Conservation (phyloP, 768 basidiomycete species). For the Wakefieldia striispora region DNA sequence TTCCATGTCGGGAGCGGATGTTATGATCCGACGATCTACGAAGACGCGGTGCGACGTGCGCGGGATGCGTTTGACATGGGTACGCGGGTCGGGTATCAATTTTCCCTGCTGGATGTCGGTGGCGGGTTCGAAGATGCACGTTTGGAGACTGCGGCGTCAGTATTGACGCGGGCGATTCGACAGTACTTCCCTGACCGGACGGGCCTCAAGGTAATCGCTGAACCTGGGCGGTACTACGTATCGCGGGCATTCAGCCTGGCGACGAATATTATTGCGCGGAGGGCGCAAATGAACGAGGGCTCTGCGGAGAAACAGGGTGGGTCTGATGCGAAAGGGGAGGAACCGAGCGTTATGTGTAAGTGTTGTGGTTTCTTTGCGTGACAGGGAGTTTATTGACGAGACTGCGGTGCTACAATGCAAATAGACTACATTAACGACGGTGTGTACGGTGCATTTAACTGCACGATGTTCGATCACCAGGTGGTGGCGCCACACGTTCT, state of each 20-base stretch:
- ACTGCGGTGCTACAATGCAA: conserved; percentile 1
- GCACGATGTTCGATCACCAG: conserved; percentile 97
- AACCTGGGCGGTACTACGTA: conserved; percentile 95
- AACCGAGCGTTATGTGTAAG: conserved; percentile 86
- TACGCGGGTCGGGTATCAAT: conserved; percentile 71
- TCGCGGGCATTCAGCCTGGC: conserved; percentile 91
- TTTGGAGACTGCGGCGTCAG: conserved; percentile 75
- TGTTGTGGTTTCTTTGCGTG: conserved; percentile 15
- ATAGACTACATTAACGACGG: conserved; percentile 99
- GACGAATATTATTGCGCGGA: conserved; percentile 88
- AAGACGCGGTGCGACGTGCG: conserved; percentile 84
- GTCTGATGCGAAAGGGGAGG: conserved; percentile 27
- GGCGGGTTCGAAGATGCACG: conserved; percentile 92
- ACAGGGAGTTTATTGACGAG: neutral
- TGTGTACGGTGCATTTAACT: conserved; percentile 96
- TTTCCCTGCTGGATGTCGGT: conserved; percentile 87
- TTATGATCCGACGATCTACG: conserved; percentile 88
- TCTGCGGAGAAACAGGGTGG: conserved; percentile 19
- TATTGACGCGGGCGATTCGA: conserved; percentile 70
- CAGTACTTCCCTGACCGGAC: conserved; percentile 71
- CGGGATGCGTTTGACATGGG: conserved; percentile 87
- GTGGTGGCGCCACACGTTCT: conserved; percentile 81
- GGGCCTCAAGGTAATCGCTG: conserved; percentile 82
- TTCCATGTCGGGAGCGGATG: conserved; percentile 99
- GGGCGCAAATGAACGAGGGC: conserved; percentile 50